Conservation (phyloP, 352 stramenopile species). For the Globisporangium sylvaticum region DNA sequence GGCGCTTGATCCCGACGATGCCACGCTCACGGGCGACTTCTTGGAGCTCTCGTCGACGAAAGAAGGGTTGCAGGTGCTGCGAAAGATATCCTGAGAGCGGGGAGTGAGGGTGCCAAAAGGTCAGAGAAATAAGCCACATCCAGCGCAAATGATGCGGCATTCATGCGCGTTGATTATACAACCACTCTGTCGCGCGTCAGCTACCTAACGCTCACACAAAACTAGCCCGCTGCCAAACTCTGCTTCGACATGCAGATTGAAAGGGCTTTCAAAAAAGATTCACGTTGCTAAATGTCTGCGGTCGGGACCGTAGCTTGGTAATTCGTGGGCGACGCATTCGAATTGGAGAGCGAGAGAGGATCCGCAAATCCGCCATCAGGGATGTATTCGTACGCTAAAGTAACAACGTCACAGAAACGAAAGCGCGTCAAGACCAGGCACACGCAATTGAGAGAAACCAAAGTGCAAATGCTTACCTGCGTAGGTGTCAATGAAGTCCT, state of each 20-base stretch:
- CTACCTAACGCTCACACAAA: conserved; percentile 1
- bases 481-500: conserved; percentile 85
- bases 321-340: conserved; percentile 40
- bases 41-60: conserved; percentile 34
- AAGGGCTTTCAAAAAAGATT: background rate
- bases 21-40: conserved; percentile 32
- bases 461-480: conserved; percentile 38
- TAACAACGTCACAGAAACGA: background rate
- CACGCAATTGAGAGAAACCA: background rate
- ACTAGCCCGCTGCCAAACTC: background rate
- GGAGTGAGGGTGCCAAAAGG: background rate
- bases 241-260: background rate
- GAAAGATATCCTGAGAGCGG: conserved; percentile 39
- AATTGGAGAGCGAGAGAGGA: conserved; percentile 35
- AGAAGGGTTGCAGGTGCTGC: conserved; percentile 53
- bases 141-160: background rate
- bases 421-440: background rate
- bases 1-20: conserved; percentile 33
- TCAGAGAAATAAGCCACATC: background rate
- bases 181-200: background rate
- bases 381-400: conserved; percentile 80
- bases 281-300: conserved; percentile 43
- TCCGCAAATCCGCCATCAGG: conserved; percentile 52
- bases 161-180: background rate
- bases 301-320: conserved; percentile 60